Evolutionary conservation across 768 basidiomycete genomes (phyloP).

Genomic region (Kwoniella sp.): DNA sequence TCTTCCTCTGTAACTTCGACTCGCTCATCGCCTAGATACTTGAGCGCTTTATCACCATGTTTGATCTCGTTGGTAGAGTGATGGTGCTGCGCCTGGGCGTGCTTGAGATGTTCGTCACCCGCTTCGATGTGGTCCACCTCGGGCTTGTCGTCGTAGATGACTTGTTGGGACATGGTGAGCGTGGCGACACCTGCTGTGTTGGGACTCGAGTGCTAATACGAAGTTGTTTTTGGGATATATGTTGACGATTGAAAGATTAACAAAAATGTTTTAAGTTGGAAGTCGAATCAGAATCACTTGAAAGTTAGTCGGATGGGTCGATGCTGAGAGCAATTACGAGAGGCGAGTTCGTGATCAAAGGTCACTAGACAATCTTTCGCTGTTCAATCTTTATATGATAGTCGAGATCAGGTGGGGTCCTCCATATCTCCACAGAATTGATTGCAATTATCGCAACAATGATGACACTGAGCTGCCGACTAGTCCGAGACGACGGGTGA

Average conservation of each 20-base stretch:
- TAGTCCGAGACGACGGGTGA: background rate
- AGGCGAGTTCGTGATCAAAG: background rate
- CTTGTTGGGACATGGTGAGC: background rate
- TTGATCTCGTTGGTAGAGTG: slow-evolving; percentile 26
- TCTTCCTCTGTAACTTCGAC: slow-evolving; percentile 49
- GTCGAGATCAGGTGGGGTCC: background rate
- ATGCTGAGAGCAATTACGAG: background rate
- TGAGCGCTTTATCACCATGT: slow-evolving; percentile 40
- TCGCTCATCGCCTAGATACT: slow-evolving; percentile 41
- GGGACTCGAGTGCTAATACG: too few relatives aligned
- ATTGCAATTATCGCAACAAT: background rate
- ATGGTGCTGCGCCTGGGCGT: slow-evolving; percentile 10
- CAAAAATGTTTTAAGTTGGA: too few relatives aligned
- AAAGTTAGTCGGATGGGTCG: background rate
- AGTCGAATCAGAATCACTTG: background rate
- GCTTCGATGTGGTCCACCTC: slow-evolving; percentile 23
- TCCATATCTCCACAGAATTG: background rate
- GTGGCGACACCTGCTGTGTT: background rate
- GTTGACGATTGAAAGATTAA: too few relatives aligned
- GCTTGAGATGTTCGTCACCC: slow-evolving; percentile 14
- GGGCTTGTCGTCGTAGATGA: slow-evolving; percentile 15
- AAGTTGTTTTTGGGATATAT: too few relatives aligned
- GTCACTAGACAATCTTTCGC: background rate
- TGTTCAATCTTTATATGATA: background rate
- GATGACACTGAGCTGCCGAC: background rate